Base-by-base conservation (phyloP, 306 rosid species). In the Mimosa pudica region DNA sequence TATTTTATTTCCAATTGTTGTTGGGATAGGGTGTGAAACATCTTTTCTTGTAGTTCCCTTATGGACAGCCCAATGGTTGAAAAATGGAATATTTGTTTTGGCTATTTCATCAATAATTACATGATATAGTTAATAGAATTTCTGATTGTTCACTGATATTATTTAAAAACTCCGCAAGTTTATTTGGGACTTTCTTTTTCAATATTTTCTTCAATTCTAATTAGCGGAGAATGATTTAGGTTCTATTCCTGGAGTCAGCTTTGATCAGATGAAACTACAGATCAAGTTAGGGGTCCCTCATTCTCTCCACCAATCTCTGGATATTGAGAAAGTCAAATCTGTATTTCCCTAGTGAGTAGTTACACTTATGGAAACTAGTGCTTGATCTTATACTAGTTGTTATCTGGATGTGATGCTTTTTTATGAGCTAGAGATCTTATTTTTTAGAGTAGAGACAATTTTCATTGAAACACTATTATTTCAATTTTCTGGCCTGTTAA, bases 221-320 rank as follows among this genome's bases (percentile, higher is more conserved):
- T 83, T 10, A 62, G 71, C 42, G 76, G 42, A 35, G 49, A 69
- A 30, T 86, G 73, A 70, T 85, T 87, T 84, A 92, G 98, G 98
- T 65, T 84, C 94, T 70, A 92, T 95, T 66, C 98, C 98, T 47
- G 98, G 98, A 71, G 96, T 95, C 75, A 71, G 90, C 77, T 95
- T 77, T 79, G 97, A 61, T 44, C 87, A 95, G 88, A 95, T 91
- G 98, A 95, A 95, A 82, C 87, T 92, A 64, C 90, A 91, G 81
- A 93, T 95, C 88, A 93, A 93, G 87, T 84, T 95, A 82, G 97
- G 97, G 54, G 98, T 95, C 76, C 99, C 97, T 81, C 89, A 83
- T 82, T 77, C 89, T 76, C 98, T 93, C 80, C 99, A 91, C 72
- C 84, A 86, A 17, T 84, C 87, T 42, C 79, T 95, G 85, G 98